These are phyloP conservation scores for Paralagenidium karlingii DNA, from an alignment of 352 stramenopile species.

Conservation along the genomic window DNA sequence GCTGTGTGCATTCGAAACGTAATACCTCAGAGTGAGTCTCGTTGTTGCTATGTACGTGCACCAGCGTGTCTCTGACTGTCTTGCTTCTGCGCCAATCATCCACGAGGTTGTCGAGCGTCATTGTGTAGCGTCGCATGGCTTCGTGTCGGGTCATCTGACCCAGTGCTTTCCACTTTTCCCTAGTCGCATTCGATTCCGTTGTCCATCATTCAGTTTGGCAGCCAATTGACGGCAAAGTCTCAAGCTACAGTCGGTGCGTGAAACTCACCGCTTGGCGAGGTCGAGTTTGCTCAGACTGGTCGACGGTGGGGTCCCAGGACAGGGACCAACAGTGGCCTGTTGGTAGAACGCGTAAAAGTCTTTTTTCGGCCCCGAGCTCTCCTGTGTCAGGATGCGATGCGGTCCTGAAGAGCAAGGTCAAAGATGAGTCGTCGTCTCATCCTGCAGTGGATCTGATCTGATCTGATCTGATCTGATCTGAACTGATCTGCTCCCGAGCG, in stretches of 20 bases:
- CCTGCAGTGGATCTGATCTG: not conserved
- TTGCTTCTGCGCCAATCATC: constrained; percentile 79
- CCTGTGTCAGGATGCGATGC: constrained; percentile 61
- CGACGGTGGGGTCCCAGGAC: constrained; percentile 17
- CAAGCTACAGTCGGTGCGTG: not conserved
- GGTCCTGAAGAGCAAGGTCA: constrained; percentile 13
- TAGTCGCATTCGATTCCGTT: constrained; percentile 5
- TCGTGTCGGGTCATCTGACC: constrained; percentile 55
- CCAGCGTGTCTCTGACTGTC: too few species aligned
- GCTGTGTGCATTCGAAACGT: too few species aligned
- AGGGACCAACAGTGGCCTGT: constrained; percentile 52
- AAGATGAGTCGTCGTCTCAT: not conserved
- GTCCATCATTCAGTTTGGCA: not conserved
- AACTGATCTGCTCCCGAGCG: not conserved
- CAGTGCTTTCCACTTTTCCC: constrained; percentile 64
- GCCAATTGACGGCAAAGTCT: not conserved
- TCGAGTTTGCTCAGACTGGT: constrained; percentile 34
- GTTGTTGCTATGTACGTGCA: too few species aligned
- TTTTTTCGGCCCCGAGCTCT: constrained; percentile 58
- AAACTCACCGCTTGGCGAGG: constrained; percentile 28
- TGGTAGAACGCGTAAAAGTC: constrained; percentile 75
- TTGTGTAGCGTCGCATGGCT: constrained; percentile 71
- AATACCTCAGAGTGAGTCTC: too few species aligned
- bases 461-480: too few species aligned
- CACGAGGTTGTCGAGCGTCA: constrained; percentile 61